Conservation (phyloP, 2,329 filamentous ascomycete species). For the Ciborinia camelliae region DNA sequence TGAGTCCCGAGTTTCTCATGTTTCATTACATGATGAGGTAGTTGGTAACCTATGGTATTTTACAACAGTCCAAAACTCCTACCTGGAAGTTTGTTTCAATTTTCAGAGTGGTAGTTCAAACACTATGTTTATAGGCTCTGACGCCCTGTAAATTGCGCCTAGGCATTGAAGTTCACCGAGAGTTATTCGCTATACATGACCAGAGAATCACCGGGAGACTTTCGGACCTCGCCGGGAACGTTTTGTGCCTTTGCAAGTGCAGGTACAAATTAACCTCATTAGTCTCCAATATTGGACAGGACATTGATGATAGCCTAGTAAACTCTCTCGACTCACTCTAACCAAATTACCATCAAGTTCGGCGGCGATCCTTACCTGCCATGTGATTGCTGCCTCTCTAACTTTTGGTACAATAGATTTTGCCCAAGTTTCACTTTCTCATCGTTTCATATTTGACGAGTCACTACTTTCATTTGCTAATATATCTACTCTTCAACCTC, state of each 20-base stretch:
- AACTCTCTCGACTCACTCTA: neutral
- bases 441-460: too few species aligned
- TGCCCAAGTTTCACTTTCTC: too few species aligned
- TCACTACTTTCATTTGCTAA: too few species aligned
- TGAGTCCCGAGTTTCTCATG: constrained; percentile 49
- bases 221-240: too few species aligned
- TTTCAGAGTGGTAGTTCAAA: neutral
- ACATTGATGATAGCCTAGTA: too few species aligned
- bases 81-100: neutral
- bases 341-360: too few species aligned
- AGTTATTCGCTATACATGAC: neutral
- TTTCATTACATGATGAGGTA: too few species aligned
- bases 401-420: too few species aligned
- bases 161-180: neutral
- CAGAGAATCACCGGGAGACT: neutral
- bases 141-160: neutral
- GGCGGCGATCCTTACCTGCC: neutral
- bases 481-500: too few species aligned
- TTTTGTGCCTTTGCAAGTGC: neutral
- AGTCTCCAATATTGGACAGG: neutral
- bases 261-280: neutral
- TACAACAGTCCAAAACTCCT: neutral
- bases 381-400: too few species aligned
- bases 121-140: neutral
- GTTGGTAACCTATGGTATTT: too few species aligned